These are phyloP conservation scores for Atkinsonella hypoxylon DNA, from an alignment of 2,329 filamentous ascomycete genomes.

Conservation along the genomic window DNA sequence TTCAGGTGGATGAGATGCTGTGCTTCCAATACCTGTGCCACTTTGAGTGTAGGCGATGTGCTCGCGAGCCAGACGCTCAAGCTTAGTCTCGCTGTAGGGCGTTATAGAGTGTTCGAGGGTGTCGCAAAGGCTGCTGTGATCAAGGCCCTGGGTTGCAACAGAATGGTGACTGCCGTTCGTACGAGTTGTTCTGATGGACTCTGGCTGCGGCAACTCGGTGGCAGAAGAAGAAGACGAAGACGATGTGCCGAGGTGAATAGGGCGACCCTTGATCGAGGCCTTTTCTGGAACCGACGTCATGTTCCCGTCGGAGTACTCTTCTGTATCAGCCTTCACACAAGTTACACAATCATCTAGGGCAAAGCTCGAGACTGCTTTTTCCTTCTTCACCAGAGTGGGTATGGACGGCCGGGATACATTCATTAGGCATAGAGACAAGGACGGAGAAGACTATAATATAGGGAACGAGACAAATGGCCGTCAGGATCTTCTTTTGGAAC, in stretches of 20 bases:
- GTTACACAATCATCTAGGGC: neutral
- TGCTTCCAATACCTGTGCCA: conserved; percentile 29
- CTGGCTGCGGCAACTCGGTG: neutral
- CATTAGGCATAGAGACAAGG: neutral
- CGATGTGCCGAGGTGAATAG: neutral
- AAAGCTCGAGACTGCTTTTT: neutral
- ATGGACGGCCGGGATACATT: neutral
- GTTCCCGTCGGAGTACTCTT: neutral
- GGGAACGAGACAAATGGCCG: neutral
- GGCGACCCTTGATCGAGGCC: neutral
- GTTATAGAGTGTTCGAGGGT: conserved; percentile 28
- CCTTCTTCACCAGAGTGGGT: neutral
- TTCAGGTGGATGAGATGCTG: conserved; percentile 36
- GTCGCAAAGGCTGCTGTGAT: conserved; percentile 18
- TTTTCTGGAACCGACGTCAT: conserved; percentile 3
- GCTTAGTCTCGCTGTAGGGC: conserved; percentile 24
- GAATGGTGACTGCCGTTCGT: conserved; percentile 12
- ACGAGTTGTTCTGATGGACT: neutral
- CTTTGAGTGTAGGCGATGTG: conserved; percentile 33
- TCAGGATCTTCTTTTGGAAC: neutral
- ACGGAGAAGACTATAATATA: neutral
- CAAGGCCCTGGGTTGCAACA: conserved; percentile 8
- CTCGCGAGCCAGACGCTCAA: conserved; percentile 28
- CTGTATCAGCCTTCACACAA: neutral
- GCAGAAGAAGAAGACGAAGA: neutral